Conservation (phyloP, 202 grass and related monocot genomes). For the Tripidium arundinaceum region DNA sequence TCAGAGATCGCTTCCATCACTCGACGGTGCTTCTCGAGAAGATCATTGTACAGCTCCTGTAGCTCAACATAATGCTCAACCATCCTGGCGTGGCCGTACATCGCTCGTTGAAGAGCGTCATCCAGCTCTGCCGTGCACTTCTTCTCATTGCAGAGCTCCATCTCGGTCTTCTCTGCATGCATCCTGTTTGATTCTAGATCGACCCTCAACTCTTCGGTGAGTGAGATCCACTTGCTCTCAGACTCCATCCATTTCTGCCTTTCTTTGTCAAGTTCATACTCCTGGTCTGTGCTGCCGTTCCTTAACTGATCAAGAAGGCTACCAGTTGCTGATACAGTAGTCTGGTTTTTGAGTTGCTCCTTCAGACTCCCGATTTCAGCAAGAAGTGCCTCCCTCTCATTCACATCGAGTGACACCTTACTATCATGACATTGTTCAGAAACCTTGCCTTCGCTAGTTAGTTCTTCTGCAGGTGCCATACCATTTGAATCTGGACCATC, state of each 20-base stretch:
- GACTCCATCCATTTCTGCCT: slow-evolving; percentile 88
- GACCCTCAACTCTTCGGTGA: slow-evolving; percentile 78
- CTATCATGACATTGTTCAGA: slow-evolving; percentile 28
- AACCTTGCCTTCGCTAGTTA: not conserved
- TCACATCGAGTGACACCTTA: slow-evolving; percentile 3
- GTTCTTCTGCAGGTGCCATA: slow-evolving; percentile 6
- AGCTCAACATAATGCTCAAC: slow-evolving; percentile 93
- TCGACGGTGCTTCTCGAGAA: slow-evolving; percentile 68
- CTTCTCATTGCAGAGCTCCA: slow-evolving; percentile 77
- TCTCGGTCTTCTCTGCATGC: slow-evolving; percentile 77
- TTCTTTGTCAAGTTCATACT: slow-evolving; percentile 77
- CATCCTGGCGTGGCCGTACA: slow-evolving; percentile 81
- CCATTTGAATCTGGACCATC: slow-evolving; percentile 37
- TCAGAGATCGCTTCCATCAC: slow-evolving; percentile 82
- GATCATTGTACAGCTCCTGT: slow-evolving; percentile 83
- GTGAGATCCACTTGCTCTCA: slow-evolving; percentile 94
- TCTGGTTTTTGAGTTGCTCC: slow-evolving; percentile 40
- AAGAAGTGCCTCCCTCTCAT: slow-evolving; percentile 44
- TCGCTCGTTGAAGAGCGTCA: slow-evolving; percentile 72
- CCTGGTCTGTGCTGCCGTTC: slow-evolving; percentile 48
- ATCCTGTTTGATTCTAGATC: slow-evolving; percentile 81
- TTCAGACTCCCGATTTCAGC: slow-evolving; percentile 39
- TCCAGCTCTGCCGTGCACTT: slow-evolving; percentile 84
- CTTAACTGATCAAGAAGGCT: slow-evolving; percentile 85
- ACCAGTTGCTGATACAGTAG: slow-evolving; percentile 28